phyloP scores from a whole-genome alignment of 2,329 filamentous ascomycete species.

The Cladophialophora chaetospira region DNA sequence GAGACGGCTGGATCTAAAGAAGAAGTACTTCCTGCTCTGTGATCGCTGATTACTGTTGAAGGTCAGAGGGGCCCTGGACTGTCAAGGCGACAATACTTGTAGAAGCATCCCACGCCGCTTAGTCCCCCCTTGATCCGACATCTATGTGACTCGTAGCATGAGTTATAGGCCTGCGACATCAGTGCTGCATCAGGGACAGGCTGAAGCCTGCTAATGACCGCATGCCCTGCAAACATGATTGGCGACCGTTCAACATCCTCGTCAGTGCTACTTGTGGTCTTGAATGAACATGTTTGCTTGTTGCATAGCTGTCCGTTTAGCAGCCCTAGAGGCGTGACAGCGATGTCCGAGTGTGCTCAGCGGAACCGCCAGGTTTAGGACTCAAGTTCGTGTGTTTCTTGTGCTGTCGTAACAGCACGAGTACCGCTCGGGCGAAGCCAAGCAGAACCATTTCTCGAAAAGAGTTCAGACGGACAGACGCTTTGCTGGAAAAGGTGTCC shows the following conservation, averaged over 20 bases:
- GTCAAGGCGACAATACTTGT: no score
- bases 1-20: not conserved
- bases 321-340: not conserved
- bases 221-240: constrained; percentile 2
- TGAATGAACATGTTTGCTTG: not conserved
- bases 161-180: not conserved
- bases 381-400: not conserved
- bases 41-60: no score
- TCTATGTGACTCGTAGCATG: not conserved
- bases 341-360: not conserved
- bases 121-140: not conserved
- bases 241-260: not conserved
- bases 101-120: not conserved
- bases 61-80: no score
- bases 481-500: constrained; percentile 8
- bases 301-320: not conserved
- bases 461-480: constrained; percentile 4
- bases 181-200: not conserved
- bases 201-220: constrained; percentile 7
- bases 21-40: no score
- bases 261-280: not conserved
- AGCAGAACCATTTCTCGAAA: constrained; percentile 2
- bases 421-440: not conserved
- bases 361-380: not conserved
- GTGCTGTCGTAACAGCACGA: constrained; percentile 1